These are phyloP conservation scores for Dendrobium chrysotoxum DNA, from an alignment of 106 monocot species.

Conservation along the genomic window DNA sequence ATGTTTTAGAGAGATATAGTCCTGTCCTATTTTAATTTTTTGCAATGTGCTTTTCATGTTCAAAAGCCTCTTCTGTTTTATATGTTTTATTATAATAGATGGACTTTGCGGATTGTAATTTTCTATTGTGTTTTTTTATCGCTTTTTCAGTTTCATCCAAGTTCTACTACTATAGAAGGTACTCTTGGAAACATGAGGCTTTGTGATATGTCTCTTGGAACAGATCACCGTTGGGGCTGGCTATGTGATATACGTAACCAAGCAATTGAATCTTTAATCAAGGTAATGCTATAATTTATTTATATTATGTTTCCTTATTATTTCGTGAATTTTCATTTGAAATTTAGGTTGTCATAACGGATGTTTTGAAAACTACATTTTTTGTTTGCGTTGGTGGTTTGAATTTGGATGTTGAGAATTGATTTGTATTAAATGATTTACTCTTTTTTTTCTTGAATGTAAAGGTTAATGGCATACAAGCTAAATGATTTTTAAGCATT, in stretches of 20 bases:
- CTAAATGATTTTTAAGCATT: not conserved
- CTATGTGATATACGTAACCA: conserved; percentile 82
- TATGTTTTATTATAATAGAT: not conserved
- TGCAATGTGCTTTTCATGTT: not conserved
- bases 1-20: not conserved
- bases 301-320: not conserved
- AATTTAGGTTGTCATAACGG: not conserved
- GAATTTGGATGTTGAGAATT: not conserved
- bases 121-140: not conserved
- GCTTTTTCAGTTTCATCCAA: conserved; percentile 61
- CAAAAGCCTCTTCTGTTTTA: not conserved
- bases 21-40: not conserved
- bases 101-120: not conserved
- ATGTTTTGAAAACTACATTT: not conserved
- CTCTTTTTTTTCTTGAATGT: not conserved
- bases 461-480: not conserved
- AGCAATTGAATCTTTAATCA: conserved; percentile 73
- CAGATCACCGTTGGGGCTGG: conserved; percentile 82
- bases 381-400: not conserved
- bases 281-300: conserved; percentile 34
- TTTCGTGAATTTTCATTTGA: not conserved
- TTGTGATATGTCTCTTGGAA: conserved; percentile 79
- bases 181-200: conserved; percentile 86
- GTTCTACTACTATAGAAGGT: conserved; percentile 78
- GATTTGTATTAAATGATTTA: not conserved